These are phyloP conservation scores for Crucibulum laeve DNA, from an alignment of 768 basidiomycete genomes.

Conservation along the genomic window DNA sequence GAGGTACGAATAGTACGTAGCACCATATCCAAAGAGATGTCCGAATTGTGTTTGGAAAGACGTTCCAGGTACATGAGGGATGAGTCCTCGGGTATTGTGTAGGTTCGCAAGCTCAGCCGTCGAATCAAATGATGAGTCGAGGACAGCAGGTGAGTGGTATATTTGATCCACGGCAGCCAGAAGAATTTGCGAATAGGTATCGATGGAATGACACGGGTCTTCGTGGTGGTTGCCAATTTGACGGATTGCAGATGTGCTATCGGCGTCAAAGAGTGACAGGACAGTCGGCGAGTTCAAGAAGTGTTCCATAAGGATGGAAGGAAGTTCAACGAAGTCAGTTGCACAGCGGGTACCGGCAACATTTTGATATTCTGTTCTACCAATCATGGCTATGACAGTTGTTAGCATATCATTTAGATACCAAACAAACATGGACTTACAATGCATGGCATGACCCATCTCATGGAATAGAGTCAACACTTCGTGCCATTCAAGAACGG, in stretches of 20 bases:
- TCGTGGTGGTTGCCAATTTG: constrained; percentile 63
- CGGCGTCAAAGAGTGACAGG: constrained; percentile 68
- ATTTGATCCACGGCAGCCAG: constrained; percentile 86
- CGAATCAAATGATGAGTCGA: constrained; percentile 62
- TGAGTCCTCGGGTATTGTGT: constrained; percentile 65
- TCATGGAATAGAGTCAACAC: constrained; percentile 95
- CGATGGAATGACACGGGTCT: constrained; percentile 78
- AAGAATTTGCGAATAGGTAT: constrained; percentile 87
- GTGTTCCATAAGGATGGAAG: constrained; percentile 98
- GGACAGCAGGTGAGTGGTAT: constrained; percentile 74
- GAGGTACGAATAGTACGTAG: constrained; percentile 96
- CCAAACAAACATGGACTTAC: constrained; percentile 45
- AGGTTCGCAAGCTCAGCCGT: constrained; percentile 61
- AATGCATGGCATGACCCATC: constrained; percentile 99
- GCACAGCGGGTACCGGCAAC: constrained; percentile 97
- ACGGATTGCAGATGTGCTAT: constrained; percentile 38
- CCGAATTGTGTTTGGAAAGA: constrained; percentile 96
- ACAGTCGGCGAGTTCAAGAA: constrained; percentile 85
- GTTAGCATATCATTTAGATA: neutral
- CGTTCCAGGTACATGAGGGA: constrained; percentile 81
- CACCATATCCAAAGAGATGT: constrained; percentile 93
- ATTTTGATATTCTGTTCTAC: constrained; percentile 95
- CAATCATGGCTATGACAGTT: constrained; percentile 80
- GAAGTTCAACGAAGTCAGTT: constrained; percentile 97
- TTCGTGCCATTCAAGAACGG: constrained; percentile 86